phyloP scores from a whole-genome alignment of 176 grass and related monocot species.

The Oryza officinalis region DNA sequence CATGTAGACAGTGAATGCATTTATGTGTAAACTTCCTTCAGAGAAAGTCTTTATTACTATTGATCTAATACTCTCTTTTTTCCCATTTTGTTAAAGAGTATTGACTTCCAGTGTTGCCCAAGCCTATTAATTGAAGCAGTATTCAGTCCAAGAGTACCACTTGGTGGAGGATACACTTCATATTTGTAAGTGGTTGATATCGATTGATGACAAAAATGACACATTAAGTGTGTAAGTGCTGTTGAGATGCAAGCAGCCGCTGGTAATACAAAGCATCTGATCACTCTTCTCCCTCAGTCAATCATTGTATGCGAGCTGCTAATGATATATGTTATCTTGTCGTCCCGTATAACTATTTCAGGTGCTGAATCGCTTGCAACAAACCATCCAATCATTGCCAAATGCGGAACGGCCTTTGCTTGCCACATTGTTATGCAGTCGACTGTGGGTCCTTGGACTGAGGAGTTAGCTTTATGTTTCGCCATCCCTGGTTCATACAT shows the following conservation, averaged over 20 bases:
- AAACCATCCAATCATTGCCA: not conserved
- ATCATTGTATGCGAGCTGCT: not conserved
- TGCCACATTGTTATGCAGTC: not conserved
- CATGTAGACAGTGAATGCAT: not conserved
- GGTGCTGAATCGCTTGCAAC: slow-evolving; percentile 18
- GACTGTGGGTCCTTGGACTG: not conserved
- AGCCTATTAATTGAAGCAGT: slow-evolving; percentile 56
- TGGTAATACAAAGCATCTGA: slow-evolving; percentile 9
- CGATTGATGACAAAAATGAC: slow-evolving; percentile 10
- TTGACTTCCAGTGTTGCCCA: slow-evolving; percentile 71
- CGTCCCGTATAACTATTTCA: not conserved
- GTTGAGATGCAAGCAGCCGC: slow-evolving; percentile 4
- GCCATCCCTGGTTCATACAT: not conserved
- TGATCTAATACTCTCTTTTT: slow-evolving; percentile 34
- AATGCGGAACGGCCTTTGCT: not conserved
- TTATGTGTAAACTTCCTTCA: not conserved
- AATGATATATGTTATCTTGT: slow-evolving; percentile 13
- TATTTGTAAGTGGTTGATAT: slow-evolving; percentile 52
- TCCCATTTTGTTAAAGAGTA: slow-evolving; percentile 48
- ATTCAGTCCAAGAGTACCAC: slow-evolving; percentile 84
- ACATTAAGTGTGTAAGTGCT: not conserved
- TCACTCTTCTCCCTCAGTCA: not conserved
- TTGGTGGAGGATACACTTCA: slow-evolving; percentile 83
- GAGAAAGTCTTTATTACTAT: not conserved
- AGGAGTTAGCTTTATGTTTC: not conserved